Percentiles rank a stretch among this genome's conserved stretches.
Conservation (phyloP, 116 monocot genomes). For the Papilionanthe hybrid region DNA sequence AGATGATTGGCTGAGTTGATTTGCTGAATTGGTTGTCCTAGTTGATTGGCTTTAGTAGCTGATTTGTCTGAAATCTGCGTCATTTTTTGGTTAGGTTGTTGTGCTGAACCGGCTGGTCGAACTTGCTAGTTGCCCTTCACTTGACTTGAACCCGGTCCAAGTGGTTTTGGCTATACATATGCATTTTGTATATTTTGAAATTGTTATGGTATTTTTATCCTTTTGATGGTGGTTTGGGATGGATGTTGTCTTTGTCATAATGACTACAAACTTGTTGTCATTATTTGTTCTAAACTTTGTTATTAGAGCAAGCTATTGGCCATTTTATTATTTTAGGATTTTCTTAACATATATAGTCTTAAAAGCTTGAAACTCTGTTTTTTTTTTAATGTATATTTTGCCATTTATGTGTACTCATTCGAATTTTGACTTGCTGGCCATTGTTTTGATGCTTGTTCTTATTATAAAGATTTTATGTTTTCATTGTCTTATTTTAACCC, state of each 20-base stretch:
- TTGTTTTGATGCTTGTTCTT: neutral
- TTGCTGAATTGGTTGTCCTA: too few species aligned
- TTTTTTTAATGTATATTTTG: neutral
- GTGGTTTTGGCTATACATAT: too few species aligned
- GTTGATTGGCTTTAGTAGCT: too few species aligned
- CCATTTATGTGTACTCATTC: neutral
- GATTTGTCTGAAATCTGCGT: too few species aligned
- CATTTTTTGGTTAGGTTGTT: too few species aligned
- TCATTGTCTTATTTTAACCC: neutral
- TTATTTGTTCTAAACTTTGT: neutral
- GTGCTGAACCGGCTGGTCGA: too few species aligned
- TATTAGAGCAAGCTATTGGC: neutral
- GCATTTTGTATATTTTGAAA: neutral
- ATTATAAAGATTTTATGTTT: neutral
- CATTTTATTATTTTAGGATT: neutral
- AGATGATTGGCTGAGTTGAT: too few species aligned
- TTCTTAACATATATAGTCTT: neutral
- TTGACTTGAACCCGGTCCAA: too few species aligned
- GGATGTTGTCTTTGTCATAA: neutral
- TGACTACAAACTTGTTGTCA: neutral
- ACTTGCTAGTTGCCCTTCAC: too few species aligned
- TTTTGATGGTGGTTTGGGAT: neutral
- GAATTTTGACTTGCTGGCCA: neutral
- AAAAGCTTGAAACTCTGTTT: neutral
- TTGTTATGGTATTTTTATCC: neutral